Conservation (phyloP, 2,329 filamentous ascomycete species). For the Stagonosporopsis cucurbitacearum region DNA sequence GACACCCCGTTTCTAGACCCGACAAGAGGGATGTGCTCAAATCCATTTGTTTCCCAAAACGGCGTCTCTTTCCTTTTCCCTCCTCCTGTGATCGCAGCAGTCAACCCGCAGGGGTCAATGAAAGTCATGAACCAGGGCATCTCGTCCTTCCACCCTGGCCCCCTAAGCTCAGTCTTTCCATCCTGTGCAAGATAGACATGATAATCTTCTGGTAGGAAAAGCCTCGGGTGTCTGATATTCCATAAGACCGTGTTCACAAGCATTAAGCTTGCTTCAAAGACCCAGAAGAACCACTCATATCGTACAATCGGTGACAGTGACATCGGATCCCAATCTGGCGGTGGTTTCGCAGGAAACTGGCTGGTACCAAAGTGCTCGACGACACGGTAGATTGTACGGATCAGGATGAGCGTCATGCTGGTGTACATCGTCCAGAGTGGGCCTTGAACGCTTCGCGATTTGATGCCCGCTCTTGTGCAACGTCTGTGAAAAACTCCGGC, state of each 20-base stretch:
- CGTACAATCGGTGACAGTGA: slow-evolving; percentile 36
- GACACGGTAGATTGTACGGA: slow-evolving; percentile 59
- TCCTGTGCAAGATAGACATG: slow-evolving; percentile 55
- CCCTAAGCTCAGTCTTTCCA: slow-evolving; percentile 24
- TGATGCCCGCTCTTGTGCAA: slow-evolving; percentile 45
- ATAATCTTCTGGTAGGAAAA: slow-evolving; percentile 57
- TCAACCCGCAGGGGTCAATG: slow-evolving; percentile 30
- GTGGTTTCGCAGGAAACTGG: slow-evolving; percentile 49
- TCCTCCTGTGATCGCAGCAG: slow-evolving; percentile 3
- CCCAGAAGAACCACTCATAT: slow-evolving; percentile 60
- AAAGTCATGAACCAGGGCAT: slow-evolving; percentile 28
- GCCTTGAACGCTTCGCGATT: slow-evolving; percentile 54
- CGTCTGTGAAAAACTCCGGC: slow-evolving; percentile 54
- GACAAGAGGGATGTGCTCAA: slow-evolving; percentile 10
- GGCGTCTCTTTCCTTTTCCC: slow-evolving; percentile 18
- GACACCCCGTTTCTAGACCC: too few relatives aligned
- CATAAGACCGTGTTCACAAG: slow-evolving; percentile 57
- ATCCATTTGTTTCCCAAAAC: slow-evolving; percentile 34
- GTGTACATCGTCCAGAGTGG: slow-evolving; percentile 55
- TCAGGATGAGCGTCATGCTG: slow-evolving; percentile 49
- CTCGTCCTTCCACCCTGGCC: slow-evolving; percentile 32
- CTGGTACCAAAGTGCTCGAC: slow-evolving; percentile 61
- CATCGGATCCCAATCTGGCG: slow-evolving; percentile 39
- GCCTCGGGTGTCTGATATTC: slow-evolving; percentile 58
- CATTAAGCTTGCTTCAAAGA: slow-evolving; percentile 60